Percentiles rank a stretch among this genome's conserved stretches.
Evolutionary conservation across 2,329 filamentous ascomycete genomes (phyloP).

Genomic region (Emericellopsis cladophorae): DNA sequence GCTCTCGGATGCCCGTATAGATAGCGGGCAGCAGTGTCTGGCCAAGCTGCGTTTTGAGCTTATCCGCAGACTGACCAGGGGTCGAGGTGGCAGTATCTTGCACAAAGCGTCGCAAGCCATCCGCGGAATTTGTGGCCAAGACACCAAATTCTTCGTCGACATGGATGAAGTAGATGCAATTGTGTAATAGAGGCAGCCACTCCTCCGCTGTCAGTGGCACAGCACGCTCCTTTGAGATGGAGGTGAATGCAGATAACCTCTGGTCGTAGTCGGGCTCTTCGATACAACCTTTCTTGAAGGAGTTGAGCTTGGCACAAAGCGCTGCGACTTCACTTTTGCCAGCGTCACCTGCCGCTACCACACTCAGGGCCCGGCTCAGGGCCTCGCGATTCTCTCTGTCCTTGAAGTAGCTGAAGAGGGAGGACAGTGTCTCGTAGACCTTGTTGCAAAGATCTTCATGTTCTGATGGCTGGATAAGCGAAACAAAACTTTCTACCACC

Average conservation of each 20-base stretch:
- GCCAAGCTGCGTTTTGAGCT: slow-evolving; percentile 46
- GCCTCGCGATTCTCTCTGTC: slow-evolving; percentile 66
- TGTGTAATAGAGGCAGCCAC: slow-evolving; percentile 82
- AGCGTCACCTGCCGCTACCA: slow-evolving; percentile 53
- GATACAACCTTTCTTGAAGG: slow-evolving; percentile 57
- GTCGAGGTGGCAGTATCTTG: slow-evolving; percentile 39
- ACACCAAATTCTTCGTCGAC: slow-evolving; percentile 84
- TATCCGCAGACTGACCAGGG: slow-evolving; percentile 24
- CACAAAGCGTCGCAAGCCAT: slow-evolving; percentile 67
- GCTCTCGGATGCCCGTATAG: slow-evolving; percentile 61
- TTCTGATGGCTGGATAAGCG: slow-evolving; percentile 35
- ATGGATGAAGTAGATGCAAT: slow-evolving; percentile 76
- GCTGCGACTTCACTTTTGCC: slow-evolving; percentile 49
- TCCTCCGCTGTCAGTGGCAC: slow-evolving; percentile 51
- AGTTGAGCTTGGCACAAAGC: slow-evolving; percentile 70
- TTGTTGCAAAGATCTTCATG: slow-evolving; percentile 39
- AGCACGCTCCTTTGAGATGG: slow-evolving; percentile 53
- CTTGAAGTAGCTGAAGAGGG: slow-evolving; percentile 82
- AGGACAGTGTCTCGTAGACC: slow-evolving; percentile 63
- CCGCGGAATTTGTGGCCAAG: slow-evolving; percentile 65
- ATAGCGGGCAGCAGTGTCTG: slow-evolving; percentile 62
- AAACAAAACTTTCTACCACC: slow-evolving; percentile 71
- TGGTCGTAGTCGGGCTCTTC: slow-evolving; percentile 83
- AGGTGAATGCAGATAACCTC: slow-evolving; percentile 63
- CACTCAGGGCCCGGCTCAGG: slow-evolving; percentile 59